These are phyloP conservation scores for Kernera saxatilis DNA, from an alignment of 345 rosid genomes.

Conservation along the genomic window DNA sequence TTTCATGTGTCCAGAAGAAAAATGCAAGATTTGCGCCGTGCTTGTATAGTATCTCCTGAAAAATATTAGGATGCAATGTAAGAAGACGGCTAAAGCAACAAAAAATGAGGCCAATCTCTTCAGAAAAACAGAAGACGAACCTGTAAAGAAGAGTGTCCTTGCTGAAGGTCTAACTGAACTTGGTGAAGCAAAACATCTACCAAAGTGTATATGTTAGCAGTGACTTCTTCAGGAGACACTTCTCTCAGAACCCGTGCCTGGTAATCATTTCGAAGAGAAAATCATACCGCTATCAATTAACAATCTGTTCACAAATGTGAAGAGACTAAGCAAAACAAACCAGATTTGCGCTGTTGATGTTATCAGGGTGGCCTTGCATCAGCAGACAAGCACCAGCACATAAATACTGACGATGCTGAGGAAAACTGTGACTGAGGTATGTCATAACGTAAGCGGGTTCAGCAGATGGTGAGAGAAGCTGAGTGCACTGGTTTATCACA, in stretches of 20 bases:
- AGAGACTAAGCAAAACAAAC: slow-evolving; percentile 34
- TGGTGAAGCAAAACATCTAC: slow-evolving; percentile 93
- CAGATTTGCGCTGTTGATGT: slow-evolving; percentile 79
- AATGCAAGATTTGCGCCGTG: slow-evolving; percentile 68
- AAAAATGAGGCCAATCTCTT: slow-evolving; percentile 8
- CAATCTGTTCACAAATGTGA: slow-evolving; percentile 1
- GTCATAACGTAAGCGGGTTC: slow-evolving; percentile 76
- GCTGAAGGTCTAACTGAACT: slow-evolving; percentile 72
- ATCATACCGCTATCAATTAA: slow-evolving; percentile 13
- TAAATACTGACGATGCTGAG: slow-evolving; percentile 74
- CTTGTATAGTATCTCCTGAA: slow-evolving; percentile 64
- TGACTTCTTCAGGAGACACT: slow-evolving; percentile 93
- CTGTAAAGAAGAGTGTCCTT: slow-evolving; percentile 60
- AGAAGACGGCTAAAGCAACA: slow-evolving; percentile 2
- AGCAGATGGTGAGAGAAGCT: slow-evolving; percentile 83
- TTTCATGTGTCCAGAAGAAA: slow-evolving; percentile 85
- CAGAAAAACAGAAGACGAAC: slow-evolving; percentile 33
- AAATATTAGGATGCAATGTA: slow-evolving; percentile 25
- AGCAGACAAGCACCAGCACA: slow-evolving; percentile 97
- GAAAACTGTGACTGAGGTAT: slow-evolving; percentile 72
- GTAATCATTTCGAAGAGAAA: slow-evolving; percentile 20
- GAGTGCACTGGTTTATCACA: slow-evolving; percentile 84
- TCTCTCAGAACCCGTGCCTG: slow-evolving; percentile 87
- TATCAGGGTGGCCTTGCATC: slow-evolving; percentile 93
- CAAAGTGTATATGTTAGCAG: slow-evolving; percentile 89